These are phyloP conservation scores for Aspergillus texensis DNA, from an alignment of 2,329 filamentous ascomycete genomes.

Conservation along the genomic window DNA sequence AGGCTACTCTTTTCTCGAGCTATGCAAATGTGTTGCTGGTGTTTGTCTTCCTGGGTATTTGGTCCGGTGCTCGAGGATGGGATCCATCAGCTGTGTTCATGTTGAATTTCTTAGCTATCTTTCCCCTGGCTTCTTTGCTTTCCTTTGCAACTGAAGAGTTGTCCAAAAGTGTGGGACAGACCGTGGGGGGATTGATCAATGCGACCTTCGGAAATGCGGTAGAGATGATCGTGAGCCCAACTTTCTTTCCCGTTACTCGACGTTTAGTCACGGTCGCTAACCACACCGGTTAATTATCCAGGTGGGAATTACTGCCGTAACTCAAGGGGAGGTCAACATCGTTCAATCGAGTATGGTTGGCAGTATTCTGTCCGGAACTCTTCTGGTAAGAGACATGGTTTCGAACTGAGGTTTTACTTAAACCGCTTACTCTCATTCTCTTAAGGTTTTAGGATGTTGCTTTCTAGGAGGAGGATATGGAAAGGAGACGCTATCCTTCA, in stretches of 20 bases:
- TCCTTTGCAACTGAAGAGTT: constrained; percentile 11
- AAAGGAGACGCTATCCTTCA: constrained; percentile 77
- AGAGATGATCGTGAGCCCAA: constrained; percentile 5
- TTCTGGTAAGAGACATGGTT: constrained; percentile 52
- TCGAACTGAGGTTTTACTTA: no score
- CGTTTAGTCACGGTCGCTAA: background rate
- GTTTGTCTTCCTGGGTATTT: constrained; percentile 74
- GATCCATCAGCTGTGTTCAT: constrained; percentile 67
- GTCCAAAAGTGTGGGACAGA: constrained; percentile 12
- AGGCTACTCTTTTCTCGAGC: constrained; percentile 71
- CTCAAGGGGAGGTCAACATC: constrained; percentile 71
- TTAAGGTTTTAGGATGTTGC: constrained; percentile 73
- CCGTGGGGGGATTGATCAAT: constrained; percentile 3
- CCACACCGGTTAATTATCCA: background rate
- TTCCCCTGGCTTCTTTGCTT: constrained; percentile 8
- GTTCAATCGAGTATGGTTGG: constrained; percentile 87
- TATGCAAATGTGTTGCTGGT: constrained; percentile 80
- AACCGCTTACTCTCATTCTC: background rate
- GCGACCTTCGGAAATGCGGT: constrained; percentile 71
- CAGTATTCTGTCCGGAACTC: constrained; percentile 80
- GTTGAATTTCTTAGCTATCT: constrained; percentile 71
- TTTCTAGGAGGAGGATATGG: constrained; percentile 79
- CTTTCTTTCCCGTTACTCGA: background rate
- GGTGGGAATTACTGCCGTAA: constrained; percentile 68
- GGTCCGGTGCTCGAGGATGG: constrained; percentile 63